Evolutionary conservation across 805 yeast species (phyloP), one percentile per base, ranked within the genome.

Genomic region (Scheffersomyces amazonensis): DNA sequence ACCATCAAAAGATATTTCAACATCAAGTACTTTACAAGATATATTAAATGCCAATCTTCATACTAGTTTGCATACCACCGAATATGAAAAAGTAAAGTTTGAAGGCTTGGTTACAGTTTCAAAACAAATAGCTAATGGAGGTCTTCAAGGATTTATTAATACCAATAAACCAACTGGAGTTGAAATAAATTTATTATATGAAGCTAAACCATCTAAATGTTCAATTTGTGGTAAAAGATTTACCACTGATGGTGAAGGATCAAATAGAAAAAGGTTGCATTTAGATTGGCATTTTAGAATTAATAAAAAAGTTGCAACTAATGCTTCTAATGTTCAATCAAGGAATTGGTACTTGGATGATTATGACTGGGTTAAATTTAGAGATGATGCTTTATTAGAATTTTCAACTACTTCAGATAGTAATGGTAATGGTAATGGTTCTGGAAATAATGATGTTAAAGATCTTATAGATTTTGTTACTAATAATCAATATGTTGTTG

Each of bases 251-350:
- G 65, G 61, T 2, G 75, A 71, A 34, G 95, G 88, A 12, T 60
- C 61, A 5, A 62, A 64, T 34, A 75, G 76, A 41, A 76, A 66
- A 40, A 50, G 81, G 36, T 71, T 77, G 13, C 99, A 93, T 62
- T 66, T 88, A 47, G 99, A 91, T 60, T 91, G 97, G 97, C 98
- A 91, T 67, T 89, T 88, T 68, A 76, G 98, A 50, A 84, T 87
- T 31, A 91, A 88, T 60, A 87, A 87, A 56, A 81, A 84, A 51
- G 68, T 86, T 34, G 48, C 64, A 17, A 49, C 55, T 31, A 48
- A 43, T 22, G 49, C 54, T 16, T 51, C 60, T 17, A 54, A 57
- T 19, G 80, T 83, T 31, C 90, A 86, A 55, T 81, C 87, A 30
- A 69, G 97, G 50, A 75, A 81, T 49, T 90, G 96, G 95, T 90